Percentiles rank a stretch among this genome's conserved stretches.
phyloP scores from a whole-genome alignment of 495 filamentous ascomycete genomes.

The Aspergillus panamensis region DNA sequence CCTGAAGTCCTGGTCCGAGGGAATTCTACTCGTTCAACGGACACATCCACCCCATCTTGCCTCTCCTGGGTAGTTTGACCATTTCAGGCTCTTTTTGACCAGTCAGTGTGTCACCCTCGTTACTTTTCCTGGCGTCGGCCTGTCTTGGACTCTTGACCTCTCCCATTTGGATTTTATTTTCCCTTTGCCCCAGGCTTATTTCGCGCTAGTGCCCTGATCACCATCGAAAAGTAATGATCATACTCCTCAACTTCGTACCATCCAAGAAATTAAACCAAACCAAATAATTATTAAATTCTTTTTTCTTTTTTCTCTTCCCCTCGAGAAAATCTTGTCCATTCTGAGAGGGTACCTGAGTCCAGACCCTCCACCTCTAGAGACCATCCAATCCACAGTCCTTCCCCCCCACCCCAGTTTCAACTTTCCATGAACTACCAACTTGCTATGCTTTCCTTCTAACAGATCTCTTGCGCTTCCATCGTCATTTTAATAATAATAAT shows the following conservation, averaged over 20 bases:
- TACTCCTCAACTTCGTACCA: conserved; percentile 2
- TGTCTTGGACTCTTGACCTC: not conserved
- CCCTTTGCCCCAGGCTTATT: conserved; percentile 14
- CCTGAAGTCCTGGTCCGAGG: not conserved
- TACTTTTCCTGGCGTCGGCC: not conserved
- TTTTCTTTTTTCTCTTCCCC: conserved; percentile 7
- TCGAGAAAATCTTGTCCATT: conserved; percentile 13
- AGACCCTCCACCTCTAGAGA: conserved; percentile 1
- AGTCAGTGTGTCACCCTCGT: conserved; percentile 22
- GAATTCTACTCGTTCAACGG: not conserved
- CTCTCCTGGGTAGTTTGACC: conserved; percentile 4
- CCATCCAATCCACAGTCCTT: conserved; percentile 11
- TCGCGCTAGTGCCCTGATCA: conserved; percentile 24
- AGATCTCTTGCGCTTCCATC: not conserved
- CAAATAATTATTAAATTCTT: conserved; percentile 3
- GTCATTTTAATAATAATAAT: not conserved
- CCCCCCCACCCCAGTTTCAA: conserved; percentile 12
- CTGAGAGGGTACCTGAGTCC: conserved; percentile 11
- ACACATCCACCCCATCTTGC: conserved; percentile 4
- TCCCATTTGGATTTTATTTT: conserved; percentile 1
- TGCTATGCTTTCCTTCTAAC: not conserved
- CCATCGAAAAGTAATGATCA: conserved; percentile 11
- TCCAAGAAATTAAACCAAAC: conserved; percentile 3
- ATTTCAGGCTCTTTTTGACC: conserved; percentile 16
- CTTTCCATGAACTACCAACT: conserved; percentile 14